phyloP scores from a whole-genome alignment of 2,329 filamentous ascomycete genomes.

The Pseudogymnoascus sp. region DNA sequence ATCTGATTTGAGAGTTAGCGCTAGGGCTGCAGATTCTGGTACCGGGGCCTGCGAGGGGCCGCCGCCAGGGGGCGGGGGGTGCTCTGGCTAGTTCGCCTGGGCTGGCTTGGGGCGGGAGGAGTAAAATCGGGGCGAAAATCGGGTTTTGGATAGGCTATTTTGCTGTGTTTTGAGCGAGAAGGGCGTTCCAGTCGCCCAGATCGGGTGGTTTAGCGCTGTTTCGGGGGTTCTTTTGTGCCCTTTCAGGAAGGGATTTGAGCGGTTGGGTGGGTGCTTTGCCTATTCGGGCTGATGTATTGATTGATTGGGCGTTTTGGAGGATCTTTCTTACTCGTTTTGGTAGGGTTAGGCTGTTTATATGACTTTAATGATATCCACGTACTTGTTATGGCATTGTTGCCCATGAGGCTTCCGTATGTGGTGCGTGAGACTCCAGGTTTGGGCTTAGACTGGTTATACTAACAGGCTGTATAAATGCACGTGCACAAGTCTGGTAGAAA shows the following conservation, averaged over 20 bases:
- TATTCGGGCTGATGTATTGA: background rate
- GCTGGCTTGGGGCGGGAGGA: background rate
- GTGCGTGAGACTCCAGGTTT: background rate
- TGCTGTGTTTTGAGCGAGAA: background rate
- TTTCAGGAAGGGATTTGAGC: background rate
- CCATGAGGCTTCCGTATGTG: background rate
- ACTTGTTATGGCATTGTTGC: background rate
- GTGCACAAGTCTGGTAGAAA: background rate
- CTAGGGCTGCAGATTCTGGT: background rate
- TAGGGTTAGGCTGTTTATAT: background rate
- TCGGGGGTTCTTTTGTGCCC: background rate
- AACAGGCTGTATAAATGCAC: background rate
- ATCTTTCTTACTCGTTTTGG: slow-evolving; percentile 2
- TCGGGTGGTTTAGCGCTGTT: background rate
- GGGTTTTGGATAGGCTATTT: slow-evolving; percentile 6
- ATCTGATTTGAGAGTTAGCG: slow-evolving; percentile 7
- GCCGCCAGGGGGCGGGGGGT: background rate
- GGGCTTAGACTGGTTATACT: background rate
- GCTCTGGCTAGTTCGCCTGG: background rate
- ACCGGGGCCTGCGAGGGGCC: background rate
- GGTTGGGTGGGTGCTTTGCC: slow-evolving; percentile 1
- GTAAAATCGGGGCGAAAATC: slow-evolving; percentile 2
- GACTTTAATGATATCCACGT: slow-evolving; percentile 8
- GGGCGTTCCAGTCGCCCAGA: slow-evolving; percentile 4
- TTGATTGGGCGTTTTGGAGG: slow-evolving; percentile 1